Conservation (phyloP, 768 basidiomycete species). For the Mycena filopes region DNA sequence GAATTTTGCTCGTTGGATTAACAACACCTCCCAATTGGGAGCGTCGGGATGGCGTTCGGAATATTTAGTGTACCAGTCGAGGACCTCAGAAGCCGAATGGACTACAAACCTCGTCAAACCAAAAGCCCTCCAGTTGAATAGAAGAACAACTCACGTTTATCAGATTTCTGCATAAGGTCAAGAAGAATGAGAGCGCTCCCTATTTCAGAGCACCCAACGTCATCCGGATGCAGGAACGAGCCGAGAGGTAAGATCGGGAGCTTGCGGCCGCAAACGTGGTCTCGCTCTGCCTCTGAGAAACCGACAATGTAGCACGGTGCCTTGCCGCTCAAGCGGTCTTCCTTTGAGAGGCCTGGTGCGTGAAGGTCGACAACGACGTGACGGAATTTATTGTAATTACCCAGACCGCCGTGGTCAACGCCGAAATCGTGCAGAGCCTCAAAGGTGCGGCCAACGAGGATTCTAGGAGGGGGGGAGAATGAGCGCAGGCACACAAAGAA, state of each 20-base stretch:
- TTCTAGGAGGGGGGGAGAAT: neutral
- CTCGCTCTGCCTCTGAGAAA: constrained; percentile 3
- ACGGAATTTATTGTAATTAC: neutral
- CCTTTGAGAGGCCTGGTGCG: neutral
- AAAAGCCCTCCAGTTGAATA: too few species aligned
- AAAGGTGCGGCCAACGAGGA: constrained; percentile 10
- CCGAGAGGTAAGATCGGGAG: constrained; percentile 14
- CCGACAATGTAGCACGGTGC: constrained; percentile 19
- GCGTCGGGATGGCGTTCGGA: constrained; percentile 1
- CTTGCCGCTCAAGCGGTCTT: neutral
- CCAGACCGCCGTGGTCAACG: neutral
- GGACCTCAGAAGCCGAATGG: neutral
- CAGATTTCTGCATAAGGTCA: neutral
- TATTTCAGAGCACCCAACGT: neutral
- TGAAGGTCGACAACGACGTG: constrained; percentile 9
- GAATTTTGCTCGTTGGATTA: constrained; percentile 8
- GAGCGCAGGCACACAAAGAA: neutral
- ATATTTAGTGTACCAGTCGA: constrained; percentile 18
- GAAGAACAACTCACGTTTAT: neutral
- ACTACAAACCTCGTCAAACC: too few species aligned
- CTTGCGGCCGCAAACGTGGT: constrained; percentile 12
- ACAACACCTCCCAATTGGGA: neutral
- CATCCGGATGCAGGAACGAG: neutral
- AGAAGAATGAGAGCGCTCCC: neutral
- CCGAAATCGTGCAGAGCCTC: constrained; percentile 13